These are phyloP conservation scores for Naumovozyma dairenensis DNA, from an alignment of 805 yeast genomes.

Conservation along the genomic window DNA sequence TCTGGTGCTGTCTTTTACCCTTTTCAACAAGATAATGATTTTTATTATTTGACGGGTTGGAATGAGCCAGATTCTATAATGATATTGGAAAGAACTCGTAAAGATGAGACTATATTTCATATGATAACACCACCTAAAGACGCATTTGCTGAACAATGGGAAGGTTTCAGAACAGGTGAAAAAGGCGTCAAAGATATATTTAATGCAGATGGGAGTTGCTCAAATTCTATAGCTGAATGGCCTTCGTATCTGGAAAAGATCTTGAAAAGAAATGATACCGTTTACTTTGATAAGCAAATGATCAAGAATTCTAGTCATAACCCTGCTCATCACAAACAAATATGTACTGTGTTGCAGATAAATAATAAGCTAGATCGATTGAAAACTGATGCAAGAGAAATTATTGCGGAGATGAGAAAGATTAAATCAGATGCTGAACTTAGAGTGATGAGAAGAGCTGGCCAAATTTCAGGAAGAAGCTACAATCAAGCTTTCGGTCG, in stretches of 20 bases:
- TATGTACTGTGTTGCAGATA: no score
- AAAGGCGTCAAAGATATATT: conserved; percentile 74
- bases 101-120: conserved; percentile 50
- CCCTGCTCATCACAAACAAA: no score
- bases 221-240: no score
- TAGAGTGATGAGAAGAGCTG: conserved; percentile 70
- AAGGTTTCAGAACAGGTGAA: conserved; percentile 83
- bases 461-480: conserved; percentile 71
- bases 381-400: conserved; percentile 15
- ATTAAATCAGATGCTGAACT: conserved; percentile 73
- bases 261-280: conserved; percentile 37
- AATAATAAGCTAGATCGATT: no score
- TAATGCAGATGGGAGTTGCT: conserved; percentile 72
- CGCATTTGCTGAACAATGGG: conserved; percentile 79
- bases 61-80: conserved; percentile 76
- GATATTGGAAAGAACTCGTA: conserved; percentile 48
- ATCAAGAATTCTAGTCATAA: no score
- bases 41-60: conserved; percentile 86
- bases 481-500: conserved; percentile 72
- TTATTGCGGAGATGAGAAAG: conserved; percentile 37
- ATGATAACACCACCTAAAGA: conserved; percentile 83
- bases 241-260: conserved; percentile 41
- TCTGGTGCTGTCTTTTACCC: conserved; percentile 87
- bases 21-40: conserved; percentile 85
- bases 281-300: conserved; percentile 44